These are phyloP conservation scores for Cyanodermella asteris DNA, from an alignment of 2,329 filamentous ascomycete genomes.

Conservation along the genomic window DNA sequence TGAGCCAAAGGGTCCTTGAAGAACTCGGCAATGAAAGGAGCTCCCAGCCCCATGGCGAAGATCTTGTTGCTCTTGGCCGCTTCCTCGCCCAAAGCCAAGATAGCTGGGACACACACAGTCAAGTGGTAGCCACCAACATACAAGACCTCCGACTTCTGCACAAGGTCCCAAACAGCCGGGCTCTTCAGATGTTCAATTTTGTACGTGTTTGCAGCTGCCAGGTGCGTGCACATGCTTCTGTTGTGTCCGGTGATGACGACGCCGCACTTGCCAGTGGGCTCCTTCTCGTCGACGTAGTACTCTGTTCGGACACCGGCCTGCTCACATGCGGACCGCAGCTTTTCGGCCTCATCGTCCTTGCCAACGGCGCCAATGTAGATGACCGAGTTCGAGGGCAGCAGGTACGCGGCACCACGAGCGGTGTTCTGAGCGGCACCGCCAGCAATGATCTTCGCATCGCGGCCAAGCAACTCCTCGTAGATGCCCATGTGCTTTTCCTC, in stretches of 20 bases:
- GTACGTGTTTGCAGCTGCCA: slow-evolving; percentile 93
- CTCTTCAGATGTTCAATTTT: slow-evolving; percentile 82
- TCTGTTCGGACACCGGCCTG: slow-evolving; percentile 78
- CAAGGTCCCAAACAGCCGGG: slow-evolving; percentile 76
- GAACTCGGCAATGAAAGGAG: slow-evolving; percentile 89
- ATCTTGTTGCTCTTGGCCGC: slow-evolving; percentile 72
- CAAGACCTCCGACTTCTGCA: slow-evolving; percentile 69
- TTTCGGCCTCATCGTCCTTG: slow-evolving; percentile 85
- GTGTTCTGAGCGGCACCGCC: slow-evolving; percentile 96
- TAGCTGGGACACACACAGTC: slow-evolving; percentile 82
- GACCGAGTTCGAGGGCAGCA: slow-evolving; percentile 72
- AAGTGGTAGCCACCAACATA: slow-evolving; percentile 95
- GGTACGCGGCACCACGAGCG: slow-evolving; percentile 79
- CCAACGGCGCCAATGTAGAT: slow-evolving; percentile 88
- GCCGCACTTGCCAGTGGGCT: slow-evolving; percentile 80
- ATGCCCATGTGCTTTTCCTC: slow-evolving; percentile 74
- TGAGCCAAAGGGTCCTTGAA: slow-evolving; percentile 91
- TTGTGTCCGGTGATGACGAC: slow-evolving; percentile 94
- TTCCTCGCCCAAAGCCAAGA: slow-evolving; percentile 74
- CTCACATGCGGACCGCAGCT: slow-evolving; percentile 65
- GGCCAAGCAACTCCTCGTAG: slow-evolving; percentile 87
- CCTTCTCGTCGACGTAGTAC: slow-evolving; percentile 72
- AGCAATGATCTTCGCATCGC: slow-evolving; percentile 80
- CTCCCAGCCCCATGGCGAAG: slow-evolving; percentile 79
- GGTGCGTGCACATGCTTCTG: slow-evolving; percentile 82